A percentile compares a stretch with the other conserved stretches of the same genome.
Evolutionary conservation across 305 asterid genomes (phyloP).

Genomic region (Fraxinus dipetala): DNA sequence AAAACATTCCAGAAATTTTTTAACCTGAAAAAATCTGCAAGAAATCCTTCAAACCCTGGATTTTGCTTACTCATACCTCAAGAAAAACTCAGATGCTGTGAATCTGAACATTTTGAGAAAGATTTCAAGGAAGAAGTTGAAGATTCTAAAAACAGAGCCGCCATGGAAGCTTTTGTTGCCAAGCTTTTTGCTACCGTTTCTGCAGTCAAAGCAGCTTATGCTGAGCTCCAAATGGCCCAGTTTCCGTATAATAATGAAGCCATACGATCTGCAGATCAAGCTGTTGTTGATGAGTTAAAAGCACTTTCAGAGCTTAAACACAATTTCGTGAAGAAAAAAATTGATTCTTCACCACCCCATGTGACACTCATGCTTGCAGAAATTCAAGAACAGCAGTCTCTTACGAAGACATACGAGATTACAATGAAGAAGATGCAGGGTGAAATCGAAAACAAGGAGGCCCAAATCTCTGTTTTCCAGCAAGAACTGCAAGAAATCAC

Average conservation of each 20-base stretch:
- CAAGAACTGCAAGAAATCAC: constrained; percentile 30
- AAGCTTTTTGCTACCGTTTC: constrained; percentile 87
- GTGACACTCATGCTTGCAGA: constrained; percentile 88
- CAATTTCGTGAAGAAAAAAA: constrained; percentile 57
- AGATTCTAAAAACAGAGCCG: constrained; percentile 57
- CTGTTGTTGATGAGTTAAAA: constrained; percentile 77
- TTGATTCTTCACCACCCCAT: constrained; percentile 86
- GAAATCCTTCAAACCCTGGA: constrained; percentile 33
- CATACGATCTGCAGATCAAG: constrained; percentile 73
- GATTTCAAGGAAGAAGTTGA: constrained; percentile 51
- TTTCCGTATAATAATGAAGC: constrained; percentile 72
- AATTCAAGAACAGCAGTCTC: constrained; percentile 87
- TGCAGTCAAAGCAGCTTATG: constrained; percentile 82
- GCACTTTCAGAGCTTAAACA: constrained; percentile 75
- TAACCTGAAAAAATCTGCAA: constrained; percentile 30
- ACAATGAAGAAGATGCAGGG: constrained; percentile 93
- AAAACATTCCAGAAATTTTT: constrained; percentile 40
- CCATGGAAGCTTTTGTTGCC: constrained; percentile 80
- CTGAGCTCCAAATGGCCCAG: constrained; percentile 94
- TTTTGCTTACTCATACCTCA: constrained; percentile 46
- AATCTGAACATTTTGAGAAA: constrained; percentile 33
- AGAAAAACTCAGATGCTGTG: constrained; percentile 48
- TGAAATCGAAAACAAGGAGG: constrained; percentile 60
- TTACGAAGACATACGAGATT: constrained; percentile 90
- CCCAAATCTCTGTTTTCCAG: constrained; percentile 27